A percentile compares a stretch with the other conserved stretches of the same genome.
phyloP scores from a whole-genome alignment of 2,329 filamentous ascomycete species.

The Fusarium metavorans region DNA sequence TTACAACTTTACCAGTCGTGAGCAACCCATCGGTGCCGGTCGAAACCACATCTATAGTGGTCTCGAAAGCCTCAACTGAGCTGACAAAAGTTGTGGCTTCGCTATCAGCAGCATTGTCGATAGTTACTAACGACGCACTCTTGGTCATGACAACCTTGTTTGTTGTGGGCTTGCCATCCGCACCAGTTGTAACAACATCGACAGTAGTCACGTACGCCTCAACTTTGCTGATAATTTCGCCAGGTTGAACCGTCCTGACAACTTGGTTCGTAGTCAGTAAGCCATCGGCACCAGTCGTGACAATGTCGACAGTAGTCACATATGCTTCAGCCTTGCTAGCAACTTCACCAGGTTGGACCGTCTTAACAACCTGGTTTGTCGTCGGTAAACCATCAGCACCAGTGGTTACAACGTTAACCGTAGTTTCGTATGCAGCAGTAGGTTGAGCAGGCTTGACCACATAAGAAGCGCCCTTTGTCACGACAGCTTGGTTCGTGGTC shows the following conservation, averaged over 20 bases:
- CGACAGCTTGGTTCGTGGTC: background rate
- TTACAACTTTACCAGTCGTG: conserved; percentile 26
- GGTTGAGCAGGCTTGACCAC: background rate
- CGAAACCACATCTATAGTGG: conserved; percentile 25
- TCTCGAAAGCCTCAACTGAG: conserved; percentile 21
- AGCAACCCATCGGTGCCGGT: conserved; percentile 23
- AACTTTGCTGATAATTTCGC: background rate
- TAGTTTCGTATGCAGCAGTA: background rate
- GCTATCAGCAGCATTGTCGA: background rate
- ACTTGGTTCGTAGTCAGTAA: background rate
- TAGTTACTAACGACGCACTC: background rate
- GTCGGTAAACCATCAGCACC: background rate
- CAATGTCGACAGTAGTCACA: background rate
- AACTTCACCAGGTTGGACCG: background rate
- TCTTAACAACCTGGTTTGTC: conserved; percentile 29
- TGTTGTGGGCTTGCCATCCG: background rate
- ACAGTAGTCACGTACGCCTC: background rate
- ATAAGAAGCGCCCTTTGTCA: background rate
- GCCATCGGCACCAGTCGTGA: background rate
- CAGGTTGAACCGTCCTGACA: background rate
- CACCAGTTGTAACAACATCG: background rate
- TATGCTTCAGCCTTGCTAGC: background rate
- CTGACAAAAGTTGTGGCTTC: conserved; percentile 6
- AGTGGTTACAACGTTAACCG: background rate
- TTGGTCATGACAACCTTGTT: background rate